phyloP scores from a whole-genome alignment of 768 basidiomycete species.

The Myochromella boudieri region DNA sequence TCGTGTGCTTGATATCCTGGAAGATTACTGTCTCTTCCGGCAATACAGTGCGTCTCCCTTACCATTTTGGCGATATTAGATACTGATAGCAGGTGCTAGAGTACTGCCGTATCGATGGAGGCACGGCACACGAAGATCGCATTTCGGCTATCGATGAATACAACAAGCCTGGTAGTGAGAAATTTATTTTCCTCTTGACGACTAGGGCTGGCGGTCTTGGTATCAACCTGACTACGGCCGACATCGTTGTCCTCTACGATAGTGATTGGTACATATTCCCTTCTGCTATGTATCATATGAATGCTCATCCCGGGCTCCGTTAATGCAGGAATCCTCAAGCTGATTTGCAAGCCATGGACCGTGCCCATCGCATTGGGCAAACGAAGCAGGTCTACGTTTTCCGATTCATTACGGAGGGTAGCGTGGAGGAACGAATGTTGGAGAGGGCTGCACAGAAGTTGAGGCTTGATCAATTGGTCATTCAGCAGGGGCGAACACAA shows the following conservation, averaged over 20 bases:
- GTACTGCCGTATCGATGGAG: constrained; percentile 95
- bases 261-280: constrained; percentile 76
- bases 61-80: constrained; percentile 3
- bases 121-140: constrained; percentile 95
- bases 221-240: constrained; percentile 94
- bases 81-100: constrained; percentile 40
- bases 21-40: constrained; percentile 95
- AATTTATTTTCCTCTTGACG: constrained; percentile 94
- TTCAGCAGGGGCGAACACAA: constrained; percentile 91
- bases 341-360: constrained; percentile 98
- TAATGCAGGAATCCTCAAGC: constrained; percentile 96
- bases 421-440: constrained; percentile 93
- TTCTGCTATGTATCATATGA: neutral
- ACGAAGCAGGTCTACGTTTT: constrained; percentile 98
- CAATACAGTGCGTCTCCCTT: constrained; percentile 66
- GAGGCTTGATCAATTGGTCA: constrained; percentile 92
- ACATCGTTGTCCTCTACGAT: constrained; percentile 94
- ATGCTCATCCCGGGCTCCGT: neutral
- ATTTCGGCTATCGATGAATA: constrained; percentile 97
- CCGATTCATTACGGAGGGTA: constrained; percentile 94
- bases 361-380: constrained; percentile 95
- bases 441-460: constrained; percentile 96
- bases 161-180: constrained; percentile 91
- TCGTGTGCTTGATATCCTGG: constrained; percentile 95
- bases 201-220: constrained; percentile 97